Evolutionary conservation across 176 grass and related monocot species (phyloP).

Genomic region (Pontederia crassipes): DNA sequence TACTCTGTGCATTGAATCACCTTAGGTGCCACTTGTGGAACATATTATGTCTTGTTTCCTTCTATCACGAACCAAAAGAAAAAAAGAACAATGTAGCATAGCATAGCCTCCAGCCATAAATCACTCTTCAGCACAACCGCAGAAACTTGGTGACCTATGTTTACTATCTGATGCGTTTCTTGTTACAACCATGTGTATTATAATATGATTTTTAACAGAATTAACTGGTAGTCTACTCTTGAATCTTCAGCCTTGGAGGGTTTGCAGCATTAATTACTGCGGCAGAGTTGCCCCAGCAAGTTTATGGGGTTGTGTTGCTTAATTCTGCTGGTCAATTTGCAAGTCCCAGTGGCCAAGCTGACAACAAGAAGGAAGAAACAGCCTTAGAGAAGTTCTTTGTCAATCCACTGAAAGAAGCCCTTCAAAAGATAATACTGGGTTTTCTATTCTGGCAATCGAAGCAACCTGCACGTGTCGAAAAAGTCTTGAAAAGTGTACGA

Average conservation of each 20-base stretch:
- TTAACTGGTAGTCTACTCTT: background rate
- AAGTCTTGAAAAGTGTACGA: constrained; percentile 74
- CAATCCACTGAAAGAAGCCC: constrained; percentile 59
- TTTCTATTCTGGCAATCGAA: constrained; percentile 96
- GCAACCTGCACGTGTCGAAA: constrained; percentile 80
- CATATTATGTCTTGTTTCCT: no score
- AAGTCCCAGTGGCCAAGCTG: constrained; percentile 33
- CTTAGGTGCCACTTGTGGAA: no score
- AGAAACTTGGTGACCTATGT: background rate
- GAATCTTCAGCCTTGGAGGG: constrained; percentile 45
- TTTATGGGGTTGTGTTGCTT: constrained; percentile 61
- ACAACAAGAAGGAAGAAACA: constrained; percentile 20
- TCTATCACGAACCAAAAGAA: no score
- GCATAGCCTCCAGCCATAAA: no score
- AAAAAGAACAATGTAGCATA: no score
- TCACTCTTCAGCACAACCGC: background rate
- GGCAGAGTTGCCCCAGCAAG: constrained; percentile 44
- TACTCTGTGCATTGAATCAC: no score
- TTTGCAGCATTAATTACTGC: constrained; percentile 79
- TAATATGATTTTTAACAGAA: background rate
- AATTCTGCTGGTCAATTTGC: constrained; percentile 93
- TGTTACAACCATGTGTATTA: no score
- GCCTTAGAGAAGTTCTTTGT: constrained; percentile 41
- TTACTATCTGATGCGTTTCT: no score
- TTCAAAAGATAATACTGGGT: constrained; percentile 51